These are phyloP conservation scores for Beauveria sp. DNA, from an alignment of 2,329 filamentous ascomycete species.

Conservation along the genomic window DNA sequence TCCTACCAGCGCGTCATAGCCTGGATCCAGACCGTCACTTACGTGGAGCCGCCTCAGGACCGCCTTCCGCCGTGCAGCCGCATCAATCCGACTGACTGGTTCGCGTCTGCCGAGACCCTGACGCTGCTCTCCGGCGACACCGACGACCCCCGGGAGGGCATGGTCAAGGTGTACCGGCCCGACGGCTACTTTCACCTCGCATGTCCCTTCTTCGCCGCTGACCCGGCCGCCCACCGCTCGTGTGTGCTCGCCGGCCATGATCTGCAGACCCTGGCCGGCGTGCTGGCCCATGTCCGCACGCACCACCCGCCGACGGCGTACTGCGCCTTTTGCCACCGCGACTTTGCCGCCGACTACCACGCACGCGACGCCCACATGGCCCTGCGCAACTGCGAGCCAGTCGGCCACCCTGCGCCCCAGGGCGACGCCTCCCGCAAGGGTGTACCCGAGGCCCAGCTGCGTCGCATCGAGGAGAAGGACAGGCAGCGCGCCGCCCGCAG, in stretches of 20 bases:
- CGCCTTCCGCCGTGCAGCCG: not conserved
- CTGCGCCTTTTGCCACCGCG: not conserved
- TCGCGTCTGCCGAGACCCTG: not conserved
- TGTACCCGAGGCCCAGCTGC: not conserved
- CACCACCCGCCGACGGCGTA: not conserved
- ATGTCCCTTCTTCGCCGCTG: not conserved
- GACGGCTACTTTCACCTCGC: slow-evolving; percentile 1
- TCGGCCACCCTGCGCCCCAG: not conserved
- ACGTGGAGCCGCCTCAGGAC: not conserved
- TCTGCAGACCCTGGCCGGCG: not conserved
- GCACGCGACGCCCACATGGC: not conserved
- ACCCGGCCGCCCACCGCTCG: not conserved
- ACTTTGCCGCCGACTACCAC: not conserved
- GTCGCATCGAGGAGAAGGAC: not conserved
- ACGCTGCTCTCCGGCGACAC: not conserved
- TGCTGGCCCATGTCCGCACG: not conserved
- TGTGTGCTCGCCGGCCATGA: not conserved
- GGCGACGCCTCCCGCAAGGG: not conserved
- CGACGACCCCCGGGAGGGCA: not conserved
- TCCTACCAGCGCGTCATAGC: not conserved
- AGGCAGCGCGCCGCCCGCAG: not conserved
- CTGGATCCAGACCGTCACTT: not conserved
- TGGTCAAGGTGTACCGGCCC: not conserved
- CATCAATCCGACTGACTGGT: not conserved
- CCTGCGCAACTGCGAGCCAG: not conserved